Base-by-base conservation (phyloP, 2,329 filamentous ascomycete species). In the Blastomyces emzantsi region DNA sequence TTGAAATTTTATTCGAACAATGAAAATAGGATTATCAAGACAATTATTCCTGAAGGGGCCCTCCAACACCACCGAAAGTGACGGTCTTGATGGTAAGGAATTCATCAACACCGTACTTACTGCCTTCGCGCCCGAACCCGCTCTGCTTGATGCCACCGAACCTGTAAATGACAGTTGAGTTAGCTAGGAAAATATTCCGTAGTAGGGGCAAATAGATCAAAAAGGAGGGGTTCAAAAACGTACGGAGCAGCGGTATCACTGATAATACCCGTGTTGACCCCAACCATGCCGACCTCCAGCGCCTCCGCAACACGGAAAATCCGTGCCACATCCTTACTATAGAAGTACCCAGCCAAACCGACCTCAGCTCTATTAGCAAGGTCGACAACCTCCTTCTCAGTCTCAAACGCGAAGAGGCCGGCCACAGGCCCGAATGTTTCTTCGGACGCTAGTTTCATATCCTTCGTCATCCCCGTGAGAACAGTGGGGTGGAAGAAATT, bases 361-460 rank as follows among this genome's bases (percentile, higher is more conserved):
- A 97, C 92, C 61, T 93, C 87, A 1, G 90, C 82, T 52, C 80
- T 77, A 76, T 99, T 99, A 3, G 94, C 93, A 68, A 93, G 78
- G 66, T 84, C 81, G 39, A 97, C 86, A 5, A 96, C 94, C 71
- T 97, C 92, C 62, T 89, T 87, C 77, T 97, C 94, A 0, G 88
- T 91, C 57, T 90, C 84, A 73, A 97, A 99, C 59, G 87, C 83
- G 80, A 97, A 97, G 17, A 97, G 77, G 0, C 90, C 93, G 0
- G 92, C 93, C 0, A 97, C 89, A 2, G 94, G 94, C 0, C 94
- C 94, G 73, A 99, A 99, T 0, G 93, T 99, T 81, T 99, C 94
- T 76, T 97, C 93, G 1, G 80, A 80, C 4, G 90, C 87, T 69
- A 97, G 83, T 65, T 85, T 82, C 94, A 97, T 97, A 52, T 92